Base-by-base conservation (phyloP, 2,329 filamentous ascomycete species). In the Coniochaeta hoffmannii region DNA sequence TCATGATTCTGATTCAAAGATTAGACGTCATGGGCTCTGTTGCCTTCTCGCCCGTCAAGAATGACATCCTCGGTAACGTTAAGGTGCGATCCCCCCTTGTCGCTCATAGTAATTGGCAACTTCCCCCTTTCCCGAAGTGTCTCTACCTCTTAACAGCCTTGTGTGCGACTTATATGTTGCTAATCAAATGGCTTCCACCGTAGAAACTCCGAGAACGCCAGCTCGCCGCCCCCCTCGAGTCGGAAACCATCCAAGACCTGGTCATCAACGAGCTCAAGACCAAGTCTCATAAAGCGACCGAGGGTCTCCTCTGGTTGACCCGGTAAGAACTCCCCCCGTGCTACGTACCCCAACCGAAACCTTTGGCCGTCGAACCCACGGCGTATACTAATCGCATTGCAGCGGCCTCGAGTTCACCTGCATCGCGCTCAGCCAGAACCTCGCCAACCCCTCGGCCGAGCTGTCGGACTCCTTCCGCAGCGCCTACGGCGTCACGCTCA, bases 371-470 rank as follows among this genome's bases (percentile, higher is more conserved):
- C n/a, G n/a, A n/a, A n/a, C n/a, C n/a, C n/a, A n/a, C n/a, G n/a
- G n/a, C n/a, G n/a, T n/a, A n/a, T n/a, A n/a, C n/a, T n/a, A n/a
- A 36, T 14, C 41, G 2, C 50, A 3, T 17, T 15, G 51, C 64
- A 96, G 92, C 59, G 94, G 88, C 58, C 88, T 97, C 67, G 90
- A 97, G 68, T 99, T 99, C 77, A 97, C 93, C 61, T 85, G 86
- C 68, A 85, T 90, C 71, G 89, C 89, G 58, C 85, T 99, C 60
- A 83, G 84, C 67, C 80, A 86, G 70, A 96, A 96, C 76, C 66
- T 91, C 61, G 73, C 79, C 66, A 85, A 87, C 66, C 67, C 82
- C 54, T 63, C 70, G 61, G 82, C 90, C 68, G 91, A 97, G 74
- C 88, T 99, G 59, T 80, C 88, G 58, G 80, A 83, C 62, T 96